Evolutionary conservation across 2,329 filamentous ascomycete genomes (phyloP).

Genomic region (Westerdykella ornata): DNA sequence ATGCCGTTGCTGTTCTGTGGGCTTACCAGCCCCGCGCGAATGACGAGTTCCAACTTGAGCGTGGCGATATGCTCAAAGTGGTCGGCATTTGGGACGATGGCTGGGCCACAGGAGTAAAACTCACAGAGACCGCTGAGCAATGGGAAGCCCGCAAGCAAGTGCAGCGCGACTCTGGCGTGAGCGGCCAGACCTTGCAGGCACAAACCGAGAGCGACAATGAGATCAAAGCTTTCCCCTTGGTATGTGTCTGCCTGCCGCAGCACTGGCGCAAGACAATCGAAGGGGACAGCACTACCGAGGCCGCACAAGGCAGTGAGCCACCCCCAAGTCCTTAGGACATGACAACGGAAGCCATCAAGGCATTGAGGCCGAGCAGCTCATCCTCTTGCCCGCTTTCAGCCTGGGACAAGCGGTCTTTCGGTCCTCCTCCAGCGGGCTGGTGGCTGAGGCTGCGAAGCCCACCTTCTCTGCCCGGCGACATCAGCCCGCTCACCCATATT

Average conservation of each 20-base stretch:
- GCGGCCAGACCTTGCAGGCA: conserved; percentile 57
- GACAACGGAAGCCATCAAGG: no score
- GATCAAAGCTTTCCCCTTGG: conserved; percentile 95
- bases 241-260: conserved; percentile 90
- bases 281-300: conserved; percentile 53
- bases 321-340: conserved; percentile 23
- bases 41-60: conserved; percentile 88
- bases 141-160: conserved; percentile 71
- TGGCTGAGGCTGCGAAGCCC: no score
- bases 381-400: no score
- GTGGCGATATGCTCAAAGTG: conserved; percentile 96
- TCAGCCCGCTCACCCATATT: conserved; percentile 26
- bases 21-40: conserved; percentile 90
- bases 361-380: no score
- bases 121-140: conserved; percentile 78
- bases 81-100: conserved; percentile 99
- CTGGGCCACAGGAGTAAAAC: conserved; percentile 88
- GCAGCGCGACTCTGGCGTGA: conserved; percentile 90
- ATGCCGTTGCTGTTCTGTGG: conserved; percentile 88
- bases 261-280: conserved; percentile 98
- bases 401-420: no score
- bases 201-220: conserved; percentile 53
- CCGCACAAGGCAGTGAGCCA: conserved; percentile 30
- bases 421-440: no score
- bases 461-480: conserved; percentile 13